Evolutionary conservation across 1,284 basidiomycete species (phyloP).

Genomic region (Fomitopsis schrenkii): DNA sequence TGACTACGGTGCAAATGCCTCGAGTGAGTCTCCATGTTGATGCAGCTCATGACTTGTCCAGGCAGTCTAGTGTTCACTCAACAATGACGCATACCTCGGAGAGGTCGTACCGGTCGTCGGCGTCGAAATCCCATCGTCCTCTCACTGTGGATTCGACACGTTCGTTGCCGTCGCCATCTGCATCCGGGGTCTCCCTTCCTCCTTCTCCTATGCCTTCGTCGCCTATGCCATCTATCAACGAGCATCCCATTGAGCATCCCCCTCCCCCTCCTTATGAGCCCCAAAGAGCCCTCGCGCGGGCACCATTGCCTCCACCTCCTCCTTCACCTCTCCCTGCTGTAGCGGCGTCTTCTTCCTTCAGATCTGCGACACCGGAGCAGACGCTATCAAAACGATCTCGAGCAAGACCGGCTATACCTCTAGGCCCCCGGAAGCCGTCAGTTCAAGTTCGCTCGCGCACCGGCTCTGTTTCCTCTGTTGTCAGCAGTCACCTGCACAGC

Average conservation of each 20-base stretch:
- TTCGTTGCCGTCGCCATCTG: constrained; percentile 16
- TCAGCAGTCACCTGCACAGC: constrained; percentile 7
- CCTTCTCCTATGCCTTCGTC: constrained; percentile 10
- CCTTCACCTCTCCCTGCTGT: constrained; percentile 7
- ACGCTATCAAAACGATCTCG: constrained; percentile 13
- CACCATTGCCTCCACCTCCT: constrained; percentile 1
- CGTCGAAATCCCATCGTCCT: constrained; percentile 12
- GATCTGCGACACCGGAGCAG: constrained; percentile 10
- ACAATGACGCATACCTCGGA: constrained; percentile 5
- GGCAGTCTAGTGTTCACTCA: constrained; percentile 11
- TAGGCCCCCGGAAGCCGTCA: constrained; percentile 19
- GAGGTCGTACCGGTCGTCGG: constrained; percentile 10
- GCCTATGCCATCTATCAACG: constrained; percentile 7
- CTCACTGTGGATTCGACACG: constrained; percentile 14
- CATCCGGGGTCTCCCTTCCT: constrained; percentile 11
- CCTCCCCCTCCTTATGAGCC: constrained; percentile 18
- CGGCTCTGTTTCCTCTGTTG: constrained; percentile 20
- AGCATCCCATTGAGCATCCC: constrained; percentile 14
- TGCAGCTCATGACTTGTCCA: constrained; percentile 3
- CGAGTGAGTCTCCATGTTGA: not conserved
- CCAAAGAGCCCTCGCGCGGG: constrained; percentile 8
- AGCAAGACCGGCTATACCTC: constrained; percentile 14
- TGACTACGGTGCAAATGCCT: not conserved
- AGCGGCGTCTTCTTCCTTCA: not conserved
- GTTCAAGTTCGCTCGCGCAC: constrained; percentile 14